Conservation (phyloP, 2,329 filamentous ascomycete genomes). For the Diaporthe humulicola region DNA sequence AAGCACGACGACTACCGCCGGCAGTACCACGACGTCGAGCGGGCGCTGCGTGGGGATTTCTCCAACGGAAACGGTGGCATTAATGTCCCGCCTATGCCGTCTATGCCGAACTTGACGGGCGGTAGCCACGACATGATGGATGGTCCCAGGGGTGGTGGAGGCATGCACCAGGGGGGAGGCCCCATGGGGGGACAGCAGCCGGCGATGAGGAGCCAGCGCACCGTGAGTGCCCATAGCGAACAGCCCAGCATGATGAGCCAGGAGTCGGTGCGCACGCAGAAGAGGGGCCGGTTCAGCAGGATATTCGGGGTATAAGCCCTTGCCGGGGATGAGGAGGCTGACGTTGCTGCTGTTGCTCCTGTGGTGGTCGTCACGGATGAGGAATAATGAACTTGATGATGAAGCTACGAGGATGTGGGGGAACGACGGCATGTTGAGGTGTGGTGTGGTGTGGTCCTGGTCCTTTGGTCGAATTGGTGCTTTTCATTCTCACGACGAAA, state of each 20-base stretch:
- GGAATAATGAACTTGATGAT: not conserved
- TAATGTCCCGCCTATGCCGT: constrained; percentile 31
- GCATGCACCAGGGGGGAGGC: not conserved
- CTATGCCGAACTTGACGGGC: constrained; percentile 32
- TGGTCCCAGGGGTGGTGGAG: not conserved
- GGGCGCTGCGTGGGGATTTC: constrained; percentile 57
- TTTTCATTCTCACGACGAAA: constrained; percentile 7
- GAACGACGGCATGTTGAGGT: not conserved
- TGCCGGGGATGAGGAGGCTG: too few species aligned
- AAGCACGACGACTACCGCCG: constrained; percentile 60
- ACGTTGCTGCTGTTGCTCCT: not conserved
- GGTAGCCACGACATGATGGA: constrained; percentile 19
- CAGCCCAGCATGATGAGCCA: constrained; percentile 39
- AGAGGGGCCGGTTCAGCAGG: constrained; percentile 38
- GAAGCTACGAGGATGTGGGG: not conserved
- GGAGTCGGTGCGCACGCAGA: constrained; percentile 37
- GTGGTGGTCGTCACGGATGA: not conserved
- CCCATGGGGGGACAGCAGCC: constrained; percentile 21
- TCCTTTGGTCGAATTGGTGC: constrained; percentile 1
- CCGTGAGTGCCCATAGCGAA: constrained; percentile 34
- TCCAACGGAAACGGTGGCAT: not conserved
- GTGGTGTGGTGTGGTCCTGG: not conserved
- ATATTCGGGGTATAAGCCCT: constrained; percentile 34
- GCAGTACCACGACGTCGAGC: constrained; percentile 57
- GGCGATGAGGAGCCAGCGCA: constrained; percentile 34